A percentile compares a stretch with the other conserved stretches of the same genome.
phyloP scores from a whole-genome alignment of 2,329 filamentous ascomycete species.

The Cladorrhinum sp. region DNA sequence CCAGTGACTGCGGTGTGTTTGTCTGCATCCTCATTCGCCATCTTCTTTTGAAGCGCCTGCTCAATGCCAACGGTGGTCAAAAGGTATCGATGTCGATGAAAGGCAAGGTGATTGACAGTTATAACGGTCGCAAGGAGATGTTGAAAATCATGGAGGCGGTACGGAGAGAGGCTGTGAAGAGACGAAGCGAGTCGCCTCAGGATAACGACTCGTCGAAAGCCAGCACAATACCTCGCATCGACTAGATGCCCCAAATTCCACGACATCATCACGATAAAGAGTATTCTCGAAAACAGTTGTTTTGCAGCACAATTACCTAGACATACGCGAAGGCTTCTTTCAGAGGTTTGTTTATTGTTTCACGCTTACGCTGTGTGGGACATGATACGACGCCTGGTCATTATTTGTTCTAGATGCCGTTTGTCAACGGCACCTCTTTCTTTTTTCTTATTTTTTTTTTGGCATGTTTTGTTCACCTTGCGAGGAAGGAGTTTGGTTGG shows the following conservation, averaged over 20 bases:
- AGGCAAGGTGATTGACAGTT: conserved; percentile 78
- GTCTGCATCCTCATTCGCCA: conserved; percentile 95
- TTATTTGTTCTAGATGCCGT: too few relatives aligned
- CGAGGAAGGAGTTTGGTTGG: too few relatives aligned
- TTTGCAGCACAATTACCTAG: too few relatives aligned
- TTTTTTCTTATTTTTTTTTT: too few relatives aligned
- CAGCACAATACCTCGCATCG: not conserved
- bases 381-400: too few relatives aligned
- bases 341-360: too few relatives aligned
- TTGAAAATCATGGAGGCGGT: conserved; percentile 81
- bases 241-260: not conserved
- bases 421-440: too few relatives aligned
- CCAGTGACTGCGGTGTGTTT: conserved; percentile 91
- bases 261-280: too few relatives aligned
- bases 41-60: conserved; percentile 77
- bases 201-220: conserved; percentile 29
- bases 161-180: conserved; percentile 80
- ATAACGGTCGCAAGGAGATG: conserved; percentile 84
- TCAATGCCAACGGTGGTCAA: conserved; percentile 74
- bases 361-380: too few relatives aligned
- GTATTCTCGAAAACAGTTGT: too few relatives aligned
- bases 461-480: too few relatives aligned
- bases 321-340: too few relatives aligned
- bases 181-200: conserved; percentile 46
- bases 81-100: conserved; percentile 95